phyloP scores from a whole-genome alignment of 495 filamentous ascomycete species.

The Aspergillus affinis region DNA sequence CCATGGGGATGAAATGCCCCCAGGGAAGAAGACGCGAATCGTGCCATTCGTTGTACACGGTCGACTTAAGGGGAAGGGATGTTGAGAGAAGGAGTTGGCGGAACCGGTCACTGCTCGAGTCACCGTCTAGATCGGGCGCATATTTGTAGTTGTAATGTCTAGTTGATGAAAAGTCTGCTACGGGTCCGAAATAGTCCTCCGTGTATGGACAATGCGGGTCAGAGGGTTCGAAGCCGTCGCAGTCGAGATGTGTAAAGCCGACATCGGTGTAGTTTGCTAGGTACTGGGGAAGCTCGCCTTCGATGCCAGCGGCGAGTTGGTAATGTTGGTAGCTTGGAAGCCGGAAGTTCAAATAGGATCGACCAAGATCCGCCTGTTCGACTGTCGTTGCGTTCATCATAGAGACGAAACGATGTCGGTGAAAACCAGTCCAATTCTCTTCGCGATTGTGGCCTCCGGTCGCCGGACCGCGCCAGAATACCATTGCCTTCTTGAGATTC shows the following conservation, averaged over 20 bases:
- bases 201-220: constrained; percentile 51
- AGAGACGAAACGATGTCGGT: constrained; percentile 49
- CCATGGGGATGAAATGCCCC: constrained; percentile 54
- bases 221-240: constrained; percentile 20
- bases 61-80: constrained; percentile 48
- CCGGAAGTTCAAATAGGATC: constrained; percentile 21
- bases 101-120: constrained; percentile 52
- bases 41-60: constrained; percentile 57
- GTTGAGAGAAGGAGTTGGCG: constrained; percentile 46
- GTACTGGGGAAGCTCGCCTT: constrained; percentile 12
- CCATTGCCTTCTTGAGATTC: constrained; percentile 49
- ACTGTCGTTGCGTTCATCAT: constrained; percentile 64
- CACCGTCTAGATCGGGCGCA: constrained; percentile 56
- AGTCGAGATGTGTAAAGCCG: constrained; percentile 20
- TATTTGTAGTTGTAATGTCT: constrained; percentile 55
- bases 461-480: constrained; percentile 50
- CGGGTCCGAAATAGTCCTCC: constrained; percentile 41
- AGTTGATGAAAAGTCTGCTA: constrained; percentile 38
- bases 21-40: constrained; percentile 55
- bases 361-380: constrained; percentile 25
- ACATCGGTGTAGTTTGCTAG: constrained; percentile 16
- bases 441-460: constrained; percentile 37
- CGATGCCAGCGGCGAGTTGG: constrained; percentile 5
- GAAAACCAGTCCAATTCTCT: constrained; percentile 35
- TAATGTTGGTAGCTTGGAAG: constrained; percentile 21